Evolutionary conservation across 2,329 filamentous ascomycete genomes (phyloP), one percentile per base, ranked within the genome.

Genomic region (Claviceps monticola): DNA sequence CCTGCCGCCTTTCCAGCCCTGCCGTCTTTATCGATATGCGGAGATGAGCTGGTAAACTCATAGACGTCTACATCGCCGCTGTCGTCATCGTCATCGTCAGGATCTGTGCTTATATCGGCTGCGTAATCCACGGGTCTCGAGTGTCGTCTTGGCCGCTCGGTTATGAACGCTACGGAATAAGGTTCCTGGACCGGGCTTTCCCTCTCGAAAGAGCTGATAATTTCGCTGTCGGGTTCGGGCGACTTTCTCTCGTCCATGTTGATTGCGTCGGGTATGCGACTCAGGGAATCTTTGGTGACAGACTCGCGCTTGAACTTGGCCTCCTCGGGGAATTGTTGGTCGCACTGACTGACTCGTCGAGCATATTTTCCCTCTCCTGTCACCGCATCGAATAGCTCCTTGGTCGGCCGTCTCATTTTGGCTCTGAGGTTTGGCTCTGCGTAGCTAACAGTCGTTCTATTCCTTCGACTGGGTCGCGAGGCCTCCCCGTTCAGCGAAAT

Each of bases 391-490:
- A 84, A 78, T 9, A 90, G 67, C 56, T 87, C 80, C 62, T 87
- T 87, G 1, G 83, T 86, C 21, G 87, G 86, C 54, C 87, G 78
- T 53, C 87, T 78, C 86, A 93, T 90, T 69, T 93, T 93, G 62
- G 83, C 84, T 55, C 84, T 77, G 43, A 93, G 71, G 60, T 86
- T 91, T 1, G 87, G 87, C 64, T 91, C 86, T 11, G 86, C 84
- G 64, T 93, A 93, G 69, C 85, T 91, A 55, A 93, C 78, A 48
- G 81, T 74, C 11, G 79, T 70, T 59, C 84, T 75, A 47, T 80
- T 79, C 56, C 87, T 78, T 57, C 87, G 74, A 58, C 82, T 84
- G 21, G 79, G 78, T 45, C 87, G 76, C 29, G 78, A 73, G 29
- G 76, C 76, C 58, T 84, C 77, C 48, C 76, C 74, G 38, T 66